Percentiles rank a stretch among this genome's conserved stretches.
Evolutionary conservation across 2,329 filamentous ascomycete species (phyloP).

Genomic region (Colletotrichum lupini): DNA sequence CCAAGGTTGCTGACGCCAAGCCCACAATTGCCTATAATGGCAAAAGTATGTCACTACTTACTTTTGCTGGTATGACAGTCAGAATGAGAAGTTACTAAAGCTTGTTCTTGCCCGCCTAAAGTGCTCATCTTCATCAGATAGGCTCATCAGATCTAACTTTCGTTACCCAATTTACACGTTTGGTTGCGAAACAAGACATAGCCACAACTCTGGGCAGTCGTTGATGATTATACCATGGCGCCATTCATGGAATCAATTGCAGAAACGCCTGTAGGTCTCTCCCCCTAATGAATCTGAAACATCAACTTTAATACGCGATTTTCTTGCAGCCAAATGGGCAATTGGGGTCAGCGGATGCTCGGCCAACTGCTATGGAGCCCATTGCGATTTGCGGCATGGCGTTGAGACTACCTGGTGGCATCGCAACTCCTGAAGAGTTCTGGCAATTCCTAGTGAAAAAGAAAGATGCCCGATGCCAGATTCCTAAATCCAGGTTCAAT

Average conservation of each 20-base stretch:
- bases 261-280: background rate
- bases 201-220: too few species aligned
- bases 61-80: background rate
- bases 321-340: background rate
- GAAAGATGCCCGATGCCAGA: conserved; percentile 36
- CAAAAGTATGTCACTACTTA: too few species aligned
- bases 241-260: conserved; percentile 1
- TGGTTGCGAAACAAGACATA: background rate
- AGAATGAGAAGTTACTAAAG: too few species aligned
- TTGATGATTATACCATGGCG: background rate
- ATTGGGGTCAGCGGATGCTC: background rate
- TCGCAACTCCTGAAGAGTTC: conserved; percentile 39
- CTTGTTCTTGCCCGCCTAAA: too few species aligned
- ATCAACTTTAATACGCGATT: background rate
- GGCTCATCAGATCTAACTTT: background rate
- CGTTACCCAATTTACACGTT: background rate
- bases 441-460: conserved; percentile 43
- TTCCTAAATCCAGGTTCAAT: conserved; percentile 39
- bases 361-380: conserved; percentile 20
- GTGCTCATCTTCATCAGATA: too few species aligned
- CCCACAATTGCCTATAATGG: background rate
- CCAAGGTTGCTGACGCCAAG: background rate
- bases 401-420: conserved; percentile 43
- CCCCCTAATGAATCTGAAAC: accelerated
- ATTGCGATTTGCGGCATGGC: conserved; percentile 46